Percentiles rank a stretch among this genome's conserved stretches.
Evolutionary conservation across 306 rosid species (phyloP).

Genomic region (Alnus glutinosa): DNA sequence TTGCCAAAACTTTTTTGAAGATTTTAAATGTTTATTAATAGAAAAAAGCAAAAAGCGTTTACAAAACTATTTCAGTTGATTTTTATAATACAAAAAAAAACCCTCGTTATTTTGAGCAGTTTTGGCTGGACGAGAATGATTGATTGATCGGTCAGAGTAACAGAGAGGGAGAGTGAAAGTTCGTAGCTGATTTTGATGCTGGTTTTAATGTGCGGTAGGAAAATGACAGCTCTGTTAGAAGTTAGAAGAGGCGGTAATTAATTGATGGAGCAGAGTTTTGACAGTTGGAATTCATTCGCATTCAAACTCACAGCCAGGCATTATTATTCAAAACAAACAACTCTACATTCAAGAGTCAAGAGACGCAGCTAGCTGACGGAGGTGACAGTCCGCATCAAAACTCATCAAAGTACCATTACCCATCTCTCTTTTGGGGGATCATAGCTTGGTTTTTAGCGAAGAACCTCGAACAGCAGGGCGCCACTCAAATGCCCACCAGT

Average conservation of each 20-base stretch:
- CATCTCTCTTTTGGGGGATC: neutral
- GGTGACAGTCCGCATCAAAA: neutral
- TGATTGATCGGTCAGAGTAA: neutral
- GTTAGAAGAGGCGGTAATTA: neutral
- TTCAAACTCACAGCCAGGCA: slow-evolving; percentile 29
- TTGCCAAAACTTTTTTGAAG: too few relatives aligned
- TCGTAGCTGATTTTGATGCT: neutral
- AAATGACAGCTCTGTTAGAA: neutral
- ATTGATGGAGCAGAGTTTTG: neutral
- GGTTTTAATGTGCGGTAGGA: neutral
- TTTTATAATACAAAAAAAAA: too few relatives aligned
- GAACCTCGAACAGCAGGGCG: neutral
- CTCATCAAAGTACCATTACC: too few relatives aligned
- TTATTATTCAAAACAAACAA: neutral
- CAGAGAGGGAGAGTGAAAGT: too few relatives aligned
- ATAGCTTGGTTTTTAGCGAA: slow-evolving; percentile 18
- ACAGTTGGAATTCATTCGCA: neutral
- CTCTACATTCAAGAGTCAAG: neutral
- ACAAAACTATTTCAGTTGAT: too few relatives aligned
- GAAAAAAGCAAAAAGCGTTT: too few relatives aligned
- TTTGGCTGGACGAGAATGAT: neutral
- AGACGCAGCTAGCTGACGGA: neutral
- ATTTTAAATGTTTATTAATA: too few relatives aligned
- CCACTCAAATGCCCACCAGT: neutral
- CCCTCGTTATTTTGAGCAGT: too few relatives aligned